Evolutionary conservation across 2,329 filamentous ascomycete genomes (phyloP).

Genomic region (Teratosphaeria gauchensis): DNA sequence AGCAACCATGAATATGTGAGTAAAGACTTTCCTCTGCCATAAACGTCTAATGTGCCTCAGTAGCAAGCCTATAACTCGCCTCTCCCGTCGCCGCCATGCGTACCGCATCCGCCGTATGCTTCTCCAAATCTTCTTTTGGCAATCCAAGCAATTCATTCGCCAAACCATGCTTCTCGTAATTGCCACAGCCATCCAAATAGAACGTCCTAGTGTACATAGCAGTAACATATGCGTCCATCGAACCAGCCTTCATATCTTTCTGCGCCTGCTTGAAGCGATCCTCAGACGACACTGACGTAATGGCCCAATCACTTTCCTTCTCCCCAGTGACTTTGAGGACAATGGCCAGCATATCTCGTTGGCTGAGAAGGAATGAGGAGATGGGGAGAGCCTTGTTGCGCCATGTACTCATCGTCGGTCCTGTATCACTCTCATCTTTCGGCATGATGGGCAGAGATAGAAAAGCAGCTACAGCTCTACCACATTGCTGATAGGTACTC

Average conservation of each 20-base stretch:
- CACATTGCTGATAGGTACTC: slow-evolving; percentile 50
- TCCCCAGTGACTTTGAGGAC: slow-evolving; percentile 50
- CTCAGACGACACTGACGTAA: slow-evolving; percentile 38
- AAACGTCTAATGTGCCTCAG: neutral
- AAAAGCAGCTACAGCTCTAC: slow-evolving; percentile 41
- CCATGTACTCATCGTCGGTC: slow-evolving; percentile 32
- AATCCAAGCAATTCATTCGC: slow-evolving; percentile 49
- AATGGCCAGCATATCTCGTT: slow-evolving; percentile 57
- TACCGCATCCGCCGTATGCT: slow-evolving; percentile 39
- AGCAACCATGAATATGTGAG: no score
- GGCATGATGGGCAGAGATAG: slow-evolving; percentile 28
- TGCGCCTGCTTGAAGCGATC: slow-evolving; percentile 42
- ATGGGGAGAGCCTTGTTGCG: slow-evolving; percentile 43
- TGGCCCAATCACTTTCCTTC: slow-evolving; percentile 50
- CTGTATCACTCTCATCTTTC: slow-evolving; percentile 28
- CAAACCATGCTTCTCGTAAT: slow-evolving; percentile 30
- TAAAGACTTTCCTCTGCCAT: no score
- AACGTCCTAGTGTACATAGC: slow-evolving; percentile 50
- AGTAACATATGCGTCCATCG: slow-evolving; percentile 21
- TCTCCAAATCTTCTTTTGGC: slow-evolving; percentile 50
- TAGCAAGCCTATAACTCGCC: neutral
- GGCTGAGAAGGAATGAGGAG: slow-evolving; percentile 48
- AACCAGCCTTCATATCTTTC: slow-evolving; percentile 36
- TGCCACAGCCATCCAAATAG: slow-evolving; percentile 23
- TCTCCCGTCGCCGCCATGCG: neutral